Percentiles rank a stretch among this genome's conserved stretches.
Conservation (phyloP, 2,329 filamentous ascomycete species). For the Fusarium penzigii region DNA sequence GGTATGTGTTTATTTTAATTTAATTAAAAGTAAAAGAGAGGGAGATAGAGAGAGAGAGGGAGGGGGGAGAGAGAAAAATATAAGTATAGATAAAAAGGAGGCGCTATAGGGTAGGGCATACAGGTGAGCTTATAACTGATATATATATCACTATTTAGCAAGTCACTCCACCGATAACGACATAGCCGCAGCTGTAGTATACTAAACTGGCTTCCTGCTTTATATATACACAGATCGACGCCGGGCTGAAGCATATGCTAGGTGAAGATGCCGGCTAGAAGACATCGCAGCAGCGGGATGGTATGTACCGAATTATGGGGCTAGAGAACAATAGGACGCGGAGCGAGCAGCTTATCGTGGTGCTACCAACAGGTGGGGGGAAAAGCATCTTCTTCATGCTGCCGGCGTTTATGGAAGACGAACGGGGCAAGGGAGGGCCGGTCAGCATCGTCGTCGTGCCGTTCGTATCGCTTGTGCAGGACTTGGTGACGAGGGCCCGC, state of each 20-base stretch:
- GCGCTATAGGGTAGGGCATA: no score
- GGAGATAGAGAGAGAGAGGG: no score
- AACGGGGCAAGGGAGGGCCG: not conserved
- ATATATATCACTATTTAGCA: no score
- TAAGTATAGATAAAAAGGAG: no score
- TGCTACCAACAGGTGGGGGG: constrained; percentile 7
- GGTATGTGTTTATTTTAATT: no score
- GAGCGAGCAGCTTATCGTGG: constrained; percentile 2
- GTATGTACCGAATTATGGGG: not conserved
- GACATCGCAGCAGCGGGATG: not conserved
- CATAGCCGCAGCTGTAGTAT: no score
- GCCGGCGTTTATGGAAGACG: not conserved
- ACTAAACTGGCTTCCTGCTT: no score
- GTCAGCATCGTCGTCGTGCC: constrained; percentile 5
- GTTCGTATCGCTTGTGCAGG: constrained; percentile 1
- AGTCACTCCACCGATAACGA: no score
- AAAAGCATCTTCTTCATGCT: constrained; percentile 9
- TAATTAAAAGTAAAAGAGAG: no score
- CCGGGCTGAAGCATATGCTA: not conserved
- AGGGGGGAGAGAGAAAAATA: no score
- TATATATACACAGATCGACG: not conserved
- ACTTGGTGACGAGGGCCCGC: not conserved
- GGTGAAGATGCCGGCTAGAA: constrained; percentile 1
- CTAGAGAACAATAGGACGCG: not conserved
- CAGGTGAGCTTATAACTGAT: no score